Conservation (phyloP, 768 basidiomycete species). For the Trametes maxima region DNA sequence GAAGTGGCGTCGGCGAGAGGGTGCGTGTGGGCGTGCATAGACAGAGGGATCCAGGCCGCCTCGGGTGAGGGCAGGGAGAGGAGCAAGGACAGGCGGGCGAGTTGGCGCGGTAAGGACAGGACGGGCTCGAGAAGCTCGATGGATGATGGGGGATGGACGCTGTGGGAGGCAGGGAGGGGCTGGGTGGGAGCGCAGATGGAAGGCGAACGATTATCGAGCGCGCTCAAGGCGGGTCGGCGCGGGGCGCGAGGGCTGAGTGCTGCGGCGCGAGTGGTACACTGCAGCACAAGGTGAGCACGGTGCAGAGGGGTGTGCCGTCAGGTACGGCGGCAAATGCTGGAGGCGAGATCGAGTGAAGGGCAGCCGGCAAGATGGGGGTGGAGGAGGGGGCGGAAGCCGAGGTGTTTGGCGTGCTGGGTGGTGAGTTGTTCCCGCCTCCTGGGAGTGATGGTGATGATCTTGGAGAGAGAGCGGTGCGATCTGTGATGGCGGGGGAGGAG, state of each 20-base stretch:
- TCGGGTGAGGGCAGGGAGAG: not conserved
- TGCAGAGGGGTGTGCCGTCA: too few relatives aligned
- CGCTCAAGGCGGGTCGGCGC: too few relatives aligned
- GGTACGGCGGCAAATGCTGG: too few relatives aligned
- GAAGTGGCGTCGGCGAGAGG: not conserved
- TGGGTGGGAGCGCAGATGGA: not conserved
- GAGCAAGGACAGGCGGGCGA: conserved; percentile 1
- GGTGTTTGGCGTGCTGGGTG: too few relatives aligned
- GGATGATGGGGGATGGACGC: not conserved
- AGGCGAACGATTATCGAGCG: not conserved
- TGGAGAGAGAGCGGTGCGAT: not conserved
- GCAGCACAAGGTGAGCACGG: too few relatives aligned
- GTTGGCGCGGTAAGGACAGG: conserved; percentile 9
- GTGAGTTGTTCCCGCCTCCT: too few relatives aligned
- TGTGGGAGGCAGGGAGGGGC: not conserved
- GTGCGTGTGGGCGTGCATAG: not conserved
- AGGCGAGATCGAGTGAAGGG: too few relatives aligned
- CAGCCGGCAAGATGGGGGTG: too few relatives aligned
- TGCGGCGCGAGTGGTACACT: too few relatives aligned
- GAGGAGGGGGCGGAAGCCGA: too few relatives aligned
- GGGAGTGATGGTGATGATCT: too few relatives aligned
- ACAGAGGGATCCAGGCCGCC: not conserved
- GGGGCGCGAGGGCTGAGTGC: too few relatives aligned
- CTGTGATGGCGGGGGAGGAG: not conserved
- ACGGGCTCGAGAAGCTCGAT: not conserved